Percentiles rank a stretch among this genome's conserved stretches.
Conservation (phyloP, 108 stramenopile genomes). For the Epithemia pelagica region DNA sequence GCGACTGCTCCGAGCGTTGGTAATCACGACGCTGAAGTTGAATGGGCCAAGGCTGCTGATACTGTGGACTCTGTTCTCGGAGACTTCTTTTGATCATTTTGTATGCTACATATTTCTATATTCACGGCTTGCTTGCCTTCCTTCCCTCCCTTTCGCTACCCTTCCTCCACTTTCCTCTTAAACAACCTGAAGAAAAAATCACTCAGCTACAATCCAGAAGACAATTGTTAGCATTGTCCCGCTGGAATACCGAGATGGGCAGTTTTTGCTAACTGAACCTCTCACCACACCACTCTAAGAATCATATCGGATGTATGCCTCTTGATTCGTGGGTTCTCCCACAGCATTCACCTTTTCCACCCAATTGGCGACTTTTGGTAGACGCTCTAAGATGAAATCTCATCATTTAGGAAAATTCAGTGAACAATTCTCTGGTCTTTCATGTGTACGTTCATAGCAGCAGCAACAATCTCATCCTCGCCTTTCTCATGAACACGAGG, state of each 20-base stretch:
- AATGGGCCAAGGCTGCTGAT: conserved; percentile 58
- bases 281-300: neutral
- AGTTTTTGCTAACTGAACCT: neutral
- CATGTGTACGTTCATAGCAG: too few species aligned
- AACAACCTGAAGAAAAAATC: neutral
- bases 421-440: neutral
- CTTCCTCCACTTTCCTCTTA: neutral
- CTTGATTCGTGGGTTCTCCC: neutral
- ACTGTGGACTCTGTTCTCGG: conserved; percentile 59
- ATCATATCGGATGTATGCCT: neutral
- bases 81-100: conserved; percentile 36
- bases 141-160: neutral
- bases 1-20: conserved; percentile 19
- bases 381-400: neutral
- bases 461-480: too few species aligned
- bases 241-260: neutral
- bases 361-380: too few species aligned
- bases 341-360: neutral
- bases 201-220: neutral
- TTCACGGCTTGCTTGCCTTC: neutral
- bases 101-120: conserved; percentile 2
- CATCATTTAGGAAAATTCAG: neutral
- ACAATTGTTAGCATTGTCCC: neutral
- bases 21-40: conserved; percentile 39
- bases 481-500: too few species aligned